Percentiles rank a stretch among this genome's conserved stretches.
Conservation (phyloP, 768 basidiomycete species). For the Panaeolus papilionaceus region DNA sequence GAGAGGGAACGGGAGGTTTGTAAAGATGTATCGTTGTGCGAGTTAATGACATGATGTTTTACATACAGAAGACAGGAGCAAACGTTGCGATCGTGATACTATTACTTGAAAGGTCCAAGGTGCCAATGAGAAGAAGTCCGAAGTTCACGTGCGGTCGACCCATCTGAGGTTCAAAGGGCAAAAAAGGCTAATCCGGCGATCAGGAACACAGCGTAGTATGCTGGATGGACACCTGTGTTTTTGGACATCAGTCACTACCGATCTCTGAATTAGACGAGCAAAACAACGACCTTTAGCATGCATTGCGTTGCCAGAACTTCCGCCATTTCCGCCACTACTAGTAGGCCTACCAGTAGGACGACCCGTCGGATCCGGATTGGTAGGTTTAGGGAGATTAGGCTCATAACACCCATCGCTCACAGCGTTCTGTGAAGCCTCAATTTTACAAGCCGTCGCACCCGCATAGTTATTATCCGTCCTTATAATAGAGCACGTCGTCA, state of each 20-base stretch:
- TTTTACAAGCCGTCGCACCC: conserved; percentile 20
- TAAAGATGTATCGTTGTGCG: not conserved
- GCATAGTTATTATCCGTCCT: conserved; percentile 18
- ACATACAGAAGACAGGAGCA: not conserved
- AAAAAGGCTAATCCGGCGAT: not conserved
- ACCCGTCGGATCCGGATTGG: not conserved
- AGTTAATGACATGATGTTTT: not conserved
- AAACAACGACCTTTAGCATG: not conserved
- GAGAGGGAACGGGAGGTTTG: not conserved
- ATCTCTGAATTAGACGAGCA: no score
- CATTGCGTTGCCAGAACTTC: not conserved
- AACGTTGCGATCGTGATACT: not conserved
- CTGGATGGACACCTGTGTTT: no score
- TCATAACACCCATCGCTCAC: conserved; percentile 26
- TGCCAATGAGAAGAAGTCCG: not conserved
- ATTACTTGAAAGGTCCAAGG: not conserved
- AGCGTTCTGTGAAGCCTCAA: conserved; percentile 19
- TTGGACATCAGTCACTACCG: no score
- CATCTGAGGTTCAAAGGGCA: not conserved
- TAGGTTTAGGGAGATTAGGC: conserved; percentile 12
- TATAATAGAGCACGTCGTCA: conserved; percentile 21
- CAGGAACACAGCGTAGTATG: not conserved
- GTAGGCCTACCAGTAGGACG: not conserved
- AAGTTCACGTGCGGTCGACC: not conserved
- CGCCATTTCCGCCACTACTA: not conserved